Evolutionary conservation across 1,139 yeast genomes (phyloP).

Genomic region (Saccharomyces hybrid): DNA sequence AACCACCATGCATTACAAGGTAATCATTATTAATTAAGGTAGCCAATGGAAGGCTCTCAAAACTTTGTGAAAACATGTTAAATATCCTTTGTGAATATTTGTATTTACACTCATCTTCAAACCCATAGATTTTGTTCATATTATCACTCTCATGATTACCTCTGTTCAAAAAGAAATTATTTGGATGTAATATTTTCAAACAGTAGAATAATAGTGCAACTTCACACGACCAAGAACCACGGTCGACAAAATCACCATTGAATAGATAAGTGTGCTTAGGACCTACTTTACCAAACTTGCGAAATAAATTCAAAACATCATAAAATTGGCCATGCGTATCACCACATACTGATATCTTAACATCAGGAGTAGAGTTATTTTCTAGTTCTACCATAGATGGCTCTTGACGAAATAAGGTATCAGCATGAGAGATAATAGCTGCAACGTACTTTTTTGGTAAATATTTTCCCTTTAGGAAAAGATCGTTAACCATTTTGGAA

Average conservation of each 20-base stretch:
- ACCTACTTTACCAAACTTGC: constrained; percentile 60
- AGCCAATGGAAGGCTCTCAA: constrained; percentile 81
- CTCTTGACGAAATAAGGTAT: constrained; percentile 56
- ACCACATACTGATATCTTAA: constrained; percentile 75
- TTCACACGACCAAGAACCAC: constrained; percentile 98
- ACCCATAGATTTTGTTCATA: constrained; percentile 95
- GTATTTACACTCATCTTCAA: constrained; percentile 89
- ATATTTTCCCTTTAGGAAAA: constrained; percentile 64
- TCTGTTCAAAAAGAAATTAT: constrained; percentile 65
- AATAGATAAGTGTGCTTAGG: constrained; percentile 66
- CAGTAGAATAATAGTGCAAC: constrained; percentile 78
- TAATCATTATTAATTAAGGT: constrained; percentile 69
- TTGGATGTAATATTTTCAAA: constrained; percentile 74
- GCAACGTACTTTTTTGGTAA: constrained; percentile 77
- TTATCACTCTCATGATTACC: constrained; percentile 97
- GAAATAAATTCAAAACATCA: constrained; percentile 76
- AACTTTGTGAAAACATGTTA: constrained; percentile 78
- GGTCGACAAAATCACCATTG: constrained; percentile 95
- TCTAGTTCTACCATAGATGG: constrained; percentile 68
- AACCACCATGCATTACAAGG: constrained; percentile 92
- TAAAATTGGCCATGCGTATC: constrained; percentile 97
- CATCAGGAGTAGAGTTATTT: constrained; percentile 30
- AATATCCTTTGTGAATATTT: constrained; percentile 82
- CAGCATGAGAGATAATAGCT: constrained; percentile 70
- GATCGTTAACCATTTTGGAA: constrained; percentile 48